Conservation (phyloP, 495 filamentous ascomycete species). For the Oleoguttula mirabilis region DNA sequence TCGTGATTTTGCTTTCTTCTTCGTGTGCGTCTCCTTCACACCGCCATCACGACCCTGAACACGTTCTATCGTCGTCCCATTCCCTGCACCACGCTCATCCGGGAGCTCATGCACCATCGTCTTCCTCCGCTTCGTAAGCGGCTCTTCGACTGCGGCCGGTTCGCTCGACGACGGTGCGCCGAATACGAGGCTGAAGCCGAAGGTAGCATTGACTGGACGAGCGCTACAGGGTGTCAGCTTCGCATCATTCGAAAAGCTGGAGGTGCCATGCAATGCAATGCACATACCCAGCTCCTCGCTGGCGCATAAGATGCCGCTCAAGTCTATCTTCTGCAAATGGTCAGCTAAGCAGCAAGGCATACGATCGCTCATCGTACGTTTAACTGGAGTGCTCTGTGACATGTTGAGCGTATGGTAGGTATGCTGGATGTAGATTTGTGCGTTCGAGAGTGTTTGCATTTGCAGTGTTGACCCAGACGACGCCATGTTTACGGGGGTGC, state of each 20-base stretch:
- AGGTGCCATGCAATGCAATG: slow-evolving; percentile 18
- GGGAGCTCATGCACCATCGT: not conserved
- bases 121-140: not conserved
- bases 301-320: slow-evolving; percentile 45
- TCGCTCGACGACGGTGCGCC: not conserved
- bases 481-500: too few relatives aligned
- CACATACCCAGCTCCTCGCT: slow-evolving; percentile 47
- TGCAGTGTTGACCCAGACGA: not conserved
- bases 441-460: not conserved
- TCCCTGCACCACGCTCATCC: not conserved
- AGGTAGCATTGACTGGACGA: slow-evolving; percentile 24
- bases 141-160: not conserved
- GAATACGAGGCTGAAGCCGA: slow-evolving; percentile 37
- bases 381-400: not conserved
- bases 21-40: not conserved
- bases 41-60: not conserved
- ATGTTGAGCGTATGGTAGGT: not conserved
- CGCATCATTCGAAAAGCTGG: not conserved
- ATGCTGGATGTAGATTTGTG: not conserved
- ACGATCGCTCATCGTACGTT: not conserved
- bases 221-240: slow-evolving; percentile 7
- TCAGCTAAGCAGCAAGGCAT: not conserved
- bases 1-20: not conserved
- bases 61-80: not conserved
- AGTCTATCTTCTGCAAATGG: slow-evolving; percentile 31